Conservation (phyloP, 148 eudicot genomes). For the Amaranthus hypochondriacus region DNA sequence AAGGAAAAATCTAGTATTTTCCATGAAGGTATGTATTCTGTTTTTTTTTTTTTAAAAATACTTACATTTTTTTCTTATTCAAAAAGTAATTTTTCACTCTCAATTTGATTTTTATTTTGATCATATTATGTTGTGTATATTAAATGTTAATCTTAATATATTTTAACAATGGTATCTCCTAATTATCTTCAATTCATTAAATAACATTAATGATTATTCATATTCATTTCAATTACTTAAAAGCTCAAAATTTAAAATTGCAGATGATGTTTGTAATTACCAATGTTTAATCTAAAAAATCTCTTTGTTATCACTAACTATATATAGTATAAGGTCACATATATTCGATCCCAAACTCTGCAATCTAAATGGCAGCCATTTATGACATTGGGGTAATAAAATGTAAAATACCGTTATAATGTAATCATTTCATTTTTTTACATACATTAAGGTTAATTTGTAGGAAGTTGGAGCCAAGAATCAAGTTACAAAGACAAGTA, state of each 20-base stretch:
- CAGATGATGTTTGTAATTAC: no score
- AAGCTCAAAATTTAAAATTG: no score
- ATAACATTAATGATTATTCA: not conserved
- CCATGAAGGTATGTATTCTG: slow-evolving; percentile 10
- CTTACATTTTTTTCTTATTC: not conserved
- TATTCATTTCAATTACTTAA: no score
- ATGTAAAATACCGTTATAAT: no score
- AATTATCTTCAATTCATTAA: not conserved
- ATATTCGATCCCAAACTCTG: no score
- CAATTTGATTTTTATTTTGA: not conserved
- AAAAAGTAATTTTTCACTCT: not conserved
- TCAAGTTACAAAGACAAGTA: slow-evolving; percentile 10
- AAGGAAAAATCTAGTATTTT: slow-evolving; percentile 6
- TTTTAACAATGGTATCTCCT: not conserved
- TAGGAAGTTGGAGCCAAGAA: slow-evolving; percentile 20
- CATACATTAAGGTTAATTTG: not conserved
- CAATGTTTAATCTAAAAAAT: no score
- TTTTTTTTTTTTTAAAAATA: not conserved
- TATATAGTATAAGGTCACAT: no score
- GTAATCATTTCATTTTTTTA: not conserved
- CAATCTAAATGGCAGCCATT: no score
- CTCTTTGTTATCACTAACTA: no score
- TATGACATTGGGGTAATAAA: no score
- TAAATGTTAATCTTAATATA: no score
- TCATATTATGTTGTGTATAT: not conserved